These are phyloP conservation scores for Turritis glabra DNA, from an alignment of 345 rosid genomes.

Conservation along the genomic window DNA sequence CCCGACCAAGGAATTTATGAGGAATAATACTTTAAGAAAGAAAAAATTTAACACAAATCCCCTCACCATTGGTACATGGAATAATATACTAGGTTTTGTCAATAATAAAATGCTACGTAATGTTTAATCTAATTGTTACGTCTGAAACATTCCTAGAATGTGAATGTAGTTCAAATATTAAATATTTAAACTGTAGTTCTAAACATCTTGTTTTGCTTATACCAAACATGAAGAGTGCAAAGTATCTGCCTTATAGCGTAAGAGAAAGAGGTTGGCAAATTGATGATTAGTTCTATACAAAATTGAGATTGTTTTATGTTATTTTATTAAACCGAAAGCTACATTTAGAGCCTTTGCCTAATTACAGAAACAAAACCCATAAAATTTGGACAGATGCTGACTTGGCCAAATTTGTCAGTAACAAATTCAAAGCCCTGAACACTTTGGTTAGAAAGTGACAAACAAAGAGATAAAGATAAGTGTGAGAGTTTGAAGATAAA, in stretches of 20 bases:
- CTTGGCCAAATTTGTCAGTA: conserved; percentile 6
- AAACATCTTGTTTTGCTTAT: not conserved
- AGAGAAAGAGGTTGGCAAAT: conserved; percentile 14
- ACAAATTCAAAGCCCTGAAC: not conserved
- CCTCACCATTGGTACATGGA: too few species aligned
- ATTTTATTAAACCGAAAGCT: not conserved
- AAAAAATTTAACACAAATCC: too few species aligned
- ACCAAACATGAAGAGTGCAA: not conserved
- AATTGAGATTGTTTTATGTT: not conserved
- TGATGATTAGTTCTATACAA: conserved; percentile 14
- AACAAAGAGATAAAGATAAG: conserved; percentile 8
- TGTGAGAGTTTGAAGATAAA: conserved; percentile 19
- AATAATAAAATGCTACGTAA: not conserved
- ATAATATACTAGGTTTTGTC: not conserved
- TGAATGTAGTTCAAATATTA: not conserved
- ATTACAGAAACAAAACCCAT: conserved; percentile 5
- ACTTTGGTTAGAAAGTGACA: conserved; percentile 15
- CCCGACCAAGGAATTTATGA: too few species aligned
- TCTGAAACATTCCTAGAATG: not conserved
- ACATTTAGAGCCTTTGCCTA: conserved; percentile 14
- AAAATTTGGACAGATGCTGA: conserved; percentile 15
- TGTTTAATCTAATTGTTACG: not conserved
- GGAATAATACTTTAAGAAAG: too few species aligned
- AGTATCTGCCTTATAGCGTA: not conserved
- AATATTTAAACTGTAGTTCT: not conserved